These are phyloP conservation scores for Erodium texanum DNA, from an alignment of 441 rosid species.

Conservation along the genomic window DNA sequence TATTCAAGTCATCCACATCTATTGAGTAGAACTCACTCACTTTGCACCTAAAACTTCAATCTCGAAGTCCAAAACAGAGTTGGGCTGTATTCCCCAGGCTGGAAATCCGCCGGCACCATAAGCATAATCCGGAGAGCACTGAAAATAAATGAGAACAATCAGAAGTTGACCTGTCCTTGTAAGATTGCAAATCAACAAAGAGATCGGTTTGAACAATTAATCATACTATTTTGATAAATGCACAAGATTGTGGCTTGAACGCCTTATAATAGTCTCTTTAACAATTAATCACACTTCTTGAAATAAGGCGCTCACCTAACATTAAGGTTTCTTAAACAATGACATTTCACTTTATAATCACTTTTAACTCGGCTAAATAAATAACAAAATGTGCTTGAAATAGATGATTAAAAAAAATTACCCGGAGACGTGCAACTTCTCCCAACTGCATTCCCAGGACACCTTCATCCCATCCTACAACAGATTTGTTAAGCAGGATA, in stretches of 20 bases:
- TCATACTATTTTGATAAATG: too few species aligned
- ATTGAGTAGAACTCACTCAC: conserved; percentile 24
- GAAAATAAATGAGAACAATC: conserved; percentile 16
- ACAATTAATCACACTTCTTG: too few species aligned
- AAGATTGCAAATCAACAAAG: not conserved
- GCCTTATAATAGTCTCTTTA: too few species aligned
- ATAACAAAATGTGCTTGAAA: not conserved
- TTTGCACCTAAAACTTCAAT: conserved; percentile 57
- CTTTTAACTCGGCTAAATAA: not conserved
- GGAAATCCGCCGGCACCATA: conserved; percentile 76
- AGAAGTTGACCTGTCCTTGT: not conserved
- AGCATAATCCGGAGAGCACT: conserved; percentile 94
- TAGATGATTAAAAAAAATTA: conserved; percentile 21
- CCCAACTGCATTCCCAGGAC: conserved; percentile 90
- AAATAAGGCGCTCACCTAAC: not conserved
- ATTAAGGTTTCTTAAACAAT: not conserved
- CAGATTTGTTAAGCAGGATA: conserved; percentile 10
- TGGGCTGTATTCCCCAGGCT: conserved; percentile 77
- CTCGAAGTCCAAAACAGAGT: conserved; percentile 80
- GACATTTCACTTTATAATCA: not conserved
- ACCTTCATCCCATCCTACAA: conserved; percentile 96
- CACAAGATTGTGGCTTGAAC: too few species aligned
- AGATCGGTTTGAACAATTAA: too few species aligned
- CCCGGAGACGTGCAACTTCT: conserved; percentile 85
- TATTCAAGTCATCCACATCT: conserved; percentile 10